Evolutionary conservation across 148 eudicot genomes (phyloP).

Genomic region (Simmondsia chinensis): DNA sequence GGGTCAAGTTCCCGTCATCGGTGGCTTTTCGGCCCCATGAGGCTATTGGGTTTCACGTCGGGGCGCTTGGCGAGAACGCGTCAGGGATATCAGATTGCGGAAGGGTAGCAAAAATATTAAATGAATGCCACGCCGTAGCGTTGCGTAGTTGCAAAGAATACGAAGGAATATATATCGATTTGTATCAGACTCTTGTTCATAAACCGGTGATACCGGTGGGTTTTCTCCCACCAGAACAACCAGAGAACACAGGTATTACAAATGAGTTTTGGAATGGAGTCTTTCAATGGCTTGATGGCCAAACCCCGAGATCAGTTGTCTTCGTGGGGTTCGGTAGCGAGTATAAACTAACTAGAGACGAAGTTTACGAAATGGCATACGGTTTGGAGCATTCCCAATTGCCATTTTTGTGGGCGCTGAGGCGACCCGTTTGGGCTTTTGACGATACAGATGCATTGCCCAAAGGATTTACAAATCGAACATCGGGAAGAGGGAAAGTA

Average conservation of each 20-base stretch:
- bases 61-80: not conserved
- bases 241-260: not conserved
- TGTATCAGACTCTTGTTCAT: not conserved
- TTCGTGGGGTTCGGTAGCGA: conserved; percentile 19
- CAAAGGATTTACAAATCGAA: not conserved
- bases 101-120: conserved; percentile 2
- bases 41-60: not conserved
- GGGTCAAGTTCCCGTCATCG: conserved; percentile 10
- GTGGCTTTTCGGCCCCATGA: conserved; percentile 8
- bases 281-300: conserved; percentile 13
- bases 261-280: conserved; percentile 5
- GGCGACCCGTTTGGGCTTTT: conserved; percentile 8
- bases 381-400: conserved; percentile 6
- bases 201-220: conserved; percentile 14
- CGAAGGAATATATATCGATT: conserved; percentile 12
- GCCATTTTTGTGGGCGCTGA: conserved; percentile 14
- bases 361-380: conserved; percentile 8
- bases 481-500: conserved; percentile 3
- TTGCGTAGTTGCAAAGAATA: conserved; percentile 9
- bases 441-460: conserved; percentile 12
- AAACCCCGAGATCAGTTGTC: conserved; percentile 8
- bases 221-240: conserved; percentile 8
- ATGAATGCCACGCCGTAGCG: not conserved
- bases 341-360: conserved; percentile 10
- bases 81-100: not conserved